Evolutionary conservation across 352 stramenopile genomes (phyloP).

Genomic region (Pythium graminicola): DNA sequence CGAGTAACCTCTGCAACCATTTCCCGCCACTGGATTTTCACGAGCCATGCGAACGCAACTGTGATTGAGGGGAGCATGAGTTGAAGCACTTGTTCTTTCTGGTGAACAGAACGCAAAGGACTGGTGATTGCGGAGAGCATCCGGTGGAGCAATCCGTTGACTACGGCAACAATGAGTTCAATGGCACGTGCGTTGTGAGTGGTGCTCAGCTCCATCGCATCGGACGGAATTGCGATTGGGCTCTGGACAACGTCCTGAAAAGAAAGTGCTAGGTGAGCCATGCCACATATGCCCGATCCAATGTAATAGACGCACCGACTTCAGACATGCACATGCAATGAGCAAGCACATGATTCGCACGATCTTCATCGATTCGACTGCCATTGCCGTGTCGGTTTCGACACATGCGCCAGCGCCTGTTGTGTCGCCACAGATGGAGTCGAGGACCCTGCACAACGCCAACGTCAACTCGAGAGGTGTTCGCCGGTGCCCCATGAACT

Average conservation of each 20-base stretch:
- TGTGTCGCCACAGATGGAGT: not conserved
- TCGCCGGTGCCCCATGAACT: conserved; percentile 17
- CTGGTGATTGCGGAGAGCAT: conserved; percentile 15
- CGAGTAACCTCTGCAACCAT: conserved; percentile 14
- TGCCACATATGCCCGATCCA: not conserved
- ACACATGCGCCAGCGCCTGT: not conserved
- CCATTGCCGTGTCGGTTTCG: not conserved
- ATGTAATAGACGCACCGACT: conserved; percentile 2
- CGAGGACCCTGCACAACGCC: conserved; percentile 11
- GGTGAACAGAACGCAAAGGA: conserved; percentile 1
- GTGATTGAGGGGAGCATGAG: conserved; percentile 20
- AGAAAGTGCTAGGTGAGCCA: not conserved
- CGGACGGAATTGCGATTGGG: not conserved
- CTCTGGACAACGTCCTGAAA: conserved; percentile 13
- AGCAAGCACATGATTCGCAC: conserved; percentile 21
- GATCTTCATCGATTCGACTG: not conserved
- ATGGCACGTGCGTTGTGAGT: conserved; percentile 13
- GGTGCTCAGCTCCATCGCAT: not conserved
- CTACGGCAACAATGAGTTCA: conserved; percentile 10
- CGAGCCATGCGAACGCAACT: conserved; percentile 15
- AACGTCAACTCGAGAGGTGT: conserved; percentile 2
- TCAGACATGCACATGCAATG: conserved; percentile 14
- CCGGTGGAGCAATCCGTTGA: conserved; percentile 17
- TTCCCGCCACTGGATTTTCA: conserved; percentile 6
- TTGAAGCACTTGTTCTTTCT: conserved; percentile 15